Conservation (phyloP, 305 asterid genomes). For the Nicotiana rustica region DNA sequence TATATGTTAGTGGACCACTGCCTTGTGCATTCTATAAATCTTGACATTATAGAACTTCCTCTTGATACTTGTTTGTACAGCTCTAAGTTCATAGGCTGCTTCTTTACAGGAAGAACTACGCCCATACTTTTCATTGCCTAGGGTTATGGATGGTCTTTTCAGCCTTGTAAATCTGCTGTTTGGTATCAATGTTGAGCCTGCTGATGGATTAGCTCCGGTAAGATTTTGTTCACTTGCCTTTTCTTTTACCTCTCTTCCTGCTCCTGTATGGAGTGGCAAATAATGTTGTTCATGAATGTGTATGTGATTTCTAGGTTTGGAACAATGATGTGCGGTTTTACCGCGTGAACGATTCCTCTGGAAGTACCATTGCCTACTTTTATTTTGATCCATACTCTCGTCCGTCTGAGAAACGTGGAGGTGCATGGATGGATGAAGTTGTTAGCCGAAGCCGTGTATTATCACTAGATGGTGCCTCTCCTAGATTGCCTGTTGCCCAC, state of each 20-base stretch:
- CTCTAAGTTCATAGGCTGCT: constrained; percentile 42
- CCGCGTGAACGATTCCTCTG: constrained; percentile 82
- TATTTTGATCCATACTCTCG: constrained; percentile 99
- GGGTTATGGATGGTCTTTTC: constrained; percentile 96
- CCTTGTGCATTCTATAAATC: not conserved
- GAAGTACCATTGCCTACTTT: constrained; percentile 84
- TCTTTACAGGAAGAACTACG: constrained; percentile 90
- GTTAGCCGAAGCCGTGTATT: constrained; percentile 88
- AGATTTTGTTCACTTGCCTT: constrained; percentile 40
- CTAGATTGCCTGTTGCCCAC: constrained; percentile 95
- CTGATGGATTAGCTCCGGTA: constrained; percentile 96
- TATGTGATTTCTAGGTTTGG: constrained; percentile 74
- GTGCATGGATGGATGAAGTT: constrained; percentile 99
- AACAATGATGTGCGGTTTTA: constrained; percentile 86
- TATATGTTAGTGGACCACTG: not conserved
- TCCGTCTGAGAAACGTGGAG: constrained; percentile 96
- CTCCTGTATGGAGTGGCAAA: constrained; percentile 16
- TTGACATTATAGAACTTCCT: constrained; percentile 10
- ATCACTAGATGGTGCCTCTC: constrained; percentile 77
- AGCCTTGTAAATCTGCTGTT: constrained; percentile 83
- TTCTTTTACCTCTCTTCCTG: constrained; percentile 16
- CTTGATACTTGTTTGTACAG: constrained; percentile 15
- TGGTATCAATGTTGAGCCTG: constrained; percentile 73
- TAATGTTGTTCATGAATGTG: constrained; percentile 20
- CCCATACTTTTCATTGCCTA: constrained; percentile 95